Base-by-base conservation (phyloP, 306 rosid species). In the Boehmeria nivea region DNA sequence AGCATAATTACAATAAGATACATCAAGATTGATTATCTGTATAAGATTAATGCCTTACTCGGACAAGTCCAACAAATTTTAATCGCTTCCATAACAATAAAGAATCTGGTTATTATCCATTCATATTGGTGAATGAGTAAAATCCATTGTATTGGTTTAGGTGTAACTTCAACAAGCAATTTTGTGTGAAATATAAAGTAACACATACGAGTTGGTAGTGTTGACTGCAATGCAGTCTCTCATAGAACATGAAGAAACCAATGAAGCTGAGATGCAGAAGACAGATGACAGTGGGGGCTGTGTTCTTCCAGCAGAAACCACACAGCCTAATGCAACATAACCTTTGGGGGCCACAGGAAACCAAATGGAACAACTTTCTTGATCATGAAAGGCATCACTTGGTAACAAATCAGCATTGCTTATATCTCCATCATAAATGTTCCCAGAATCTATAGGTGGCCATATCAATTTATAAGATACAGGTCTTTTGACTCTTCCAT, bases 291-390 rank as follows among this genome's bases (percentile, higher is more conserved):
- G 68, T 26, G 89, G 84, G 8, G 98, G 98, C 16, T 72, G 79
- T n/a, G 67, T 33, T 56, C 67, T 80, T 71, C 85, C 93, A 14
- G 60, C 78, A 26, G 89, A 76, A 69, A 79, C 98, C 51, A 87
- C 85, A 71, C 98, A 91, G 47, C 98, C 98, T 61, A 91, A 65
- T 6, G 96, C 87, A 68, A 84, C 95, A 77, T 82, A 91, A 63
- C 95, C 98, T 60, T 75, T 73, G 27, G 98, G 96, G 2, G 98
- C 98, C 69, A 78, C 87, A 47, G 98, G 98, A 57, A 87, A 87
- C 98, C 98, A 91, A 66, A 91, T 75, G 44, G 91, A 80, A 79
- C 84, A 87, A 54, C 55, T 59, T 57, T 72, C 82, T 57, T 66
- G 78, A 22, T 70, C 76, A 45, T 50, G 19, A 46, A 43, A 31